Conservation (phyloP, 306 rosid genomes). For the Quercus suber region DNA sequence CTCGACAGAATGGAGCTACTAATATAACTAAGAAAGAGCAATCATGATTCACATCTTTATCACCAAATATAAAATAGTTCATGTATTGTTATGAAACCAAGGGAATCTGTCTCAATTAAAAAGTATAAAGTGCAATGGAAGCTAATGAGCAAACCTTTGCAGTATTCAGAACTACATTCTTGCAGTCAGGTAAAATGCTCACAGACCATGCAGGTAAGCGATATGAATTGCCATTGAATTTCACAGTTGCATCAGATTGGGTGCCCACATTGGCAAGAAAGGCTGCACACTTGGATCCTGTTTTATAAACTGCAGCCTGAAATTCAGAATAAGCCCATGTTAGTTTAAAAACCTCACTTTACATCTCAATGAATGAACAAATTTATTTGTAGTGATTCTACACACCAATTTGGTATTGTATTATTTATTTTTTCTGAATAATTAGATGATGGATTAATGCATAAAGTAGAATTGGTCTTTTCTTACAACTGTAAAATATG, state of each 20-base stretch:
- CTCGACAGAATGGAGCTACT: not conserved
- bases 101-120: not conserved
- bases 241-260: constrained; percentile 60
- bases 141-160: constrained; percentile 73
- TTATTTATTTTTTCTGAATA: not conserved
- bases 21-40: not conserved
- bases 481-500: constrained; percentile 1
- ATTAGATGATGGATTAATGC: not conserved
- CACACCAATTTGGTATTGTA: not conserved
- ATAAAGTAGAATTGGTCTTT: not conserved
- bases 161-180: constrained; percentile 80
- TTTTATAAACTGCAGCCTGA: constrained; percentile 77
- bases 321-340: constrained; percentile 16
- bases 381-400: not conserved
- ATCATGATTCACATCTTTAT: not conserved
- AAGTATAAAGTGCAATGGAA: not conserved
- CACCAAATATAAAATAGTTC: not conserved
- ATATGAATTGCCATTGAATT: constrained; percentile 74
- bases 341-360: not conserved
- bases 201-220: constrained; percentile 94
- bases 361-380: constrained; percentile 5
- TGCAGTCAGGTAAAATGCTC: constrained; percentile 97
- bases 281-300: constrained; percentile 69
- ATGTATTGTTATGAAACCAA: not conserved
- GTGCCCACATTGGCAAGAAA: constrained; percentile 77